These are phyloP conservation scores for Echites panduratus DNA, from an alignment of 257 asterid genomes.

Conservation along the genomic window DNA sequence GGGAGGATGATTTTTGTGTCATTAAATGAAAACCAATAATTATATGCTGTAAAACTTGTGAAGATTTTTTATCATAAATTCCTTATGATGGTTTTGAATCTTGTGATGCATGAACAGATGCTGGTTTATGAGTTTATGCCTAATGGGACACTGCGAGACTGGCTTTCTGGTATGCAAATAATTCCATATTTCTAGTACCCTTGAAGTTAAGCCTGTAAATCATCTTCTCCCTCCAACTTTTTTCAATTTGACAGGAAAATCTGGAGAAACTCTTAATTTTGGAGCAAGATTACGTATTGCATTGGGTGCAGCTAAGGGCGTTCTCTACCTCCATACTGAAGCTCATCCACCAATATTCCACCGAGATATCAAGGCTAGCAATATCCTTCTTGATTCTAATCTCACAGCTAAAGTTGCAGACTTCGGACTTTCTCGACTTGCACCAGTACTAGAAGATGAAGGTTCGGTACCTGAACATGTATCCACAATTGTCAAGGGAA, in stretches of 20 bases:
- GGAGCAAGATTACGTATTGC: constrained; percentile 66
- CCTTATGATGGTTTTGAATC: constrained; percentile 11
- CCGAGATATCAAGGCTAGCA: constrained; percentile 83
- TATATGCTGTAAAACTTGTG: not conserved
- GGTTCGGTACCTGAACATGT: constrained; percentile 49
- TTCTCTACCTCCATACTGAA: constrained; percentile 90
- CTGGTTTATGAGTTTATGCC: constrained; percentile 85
- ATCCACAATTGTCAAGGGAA: constrained; percentile 83
- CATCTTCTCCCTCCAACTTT: not conserved
- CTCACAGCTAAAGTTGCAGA: constrained; percentile 83
- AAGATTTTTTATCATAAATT: not conserved
- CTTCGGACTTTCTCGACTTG: constrained; percentile 89
- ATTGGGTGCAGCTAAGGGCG: constrained; percentile 70
- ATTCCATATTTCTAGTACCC: not conserved
- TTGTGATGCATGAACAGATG: constrained; percentile 45
- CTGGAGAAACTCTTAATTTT: constrained; percentile 43
- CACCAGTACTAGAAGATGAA: constrained; percentile 52
- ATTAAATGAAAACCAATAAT: not conserved
- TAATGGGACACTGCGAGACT: constrained; percentile 74
- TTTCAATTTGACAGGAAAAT: constrained; percentile 34
- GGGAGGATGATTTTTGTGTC: not conserved
- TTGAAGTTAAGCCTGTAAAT: not conserved
- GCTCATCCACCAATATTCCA: constrained; percentile 87
- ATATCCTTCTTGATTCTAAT: constrained; percentile 72
- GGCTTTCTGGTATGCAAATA: constrained; percentile 60